phyloP scores from a whole-genome alignment of 2,329 filamentous ascomycete genomes.

The Penicillium sp. region DNA sequence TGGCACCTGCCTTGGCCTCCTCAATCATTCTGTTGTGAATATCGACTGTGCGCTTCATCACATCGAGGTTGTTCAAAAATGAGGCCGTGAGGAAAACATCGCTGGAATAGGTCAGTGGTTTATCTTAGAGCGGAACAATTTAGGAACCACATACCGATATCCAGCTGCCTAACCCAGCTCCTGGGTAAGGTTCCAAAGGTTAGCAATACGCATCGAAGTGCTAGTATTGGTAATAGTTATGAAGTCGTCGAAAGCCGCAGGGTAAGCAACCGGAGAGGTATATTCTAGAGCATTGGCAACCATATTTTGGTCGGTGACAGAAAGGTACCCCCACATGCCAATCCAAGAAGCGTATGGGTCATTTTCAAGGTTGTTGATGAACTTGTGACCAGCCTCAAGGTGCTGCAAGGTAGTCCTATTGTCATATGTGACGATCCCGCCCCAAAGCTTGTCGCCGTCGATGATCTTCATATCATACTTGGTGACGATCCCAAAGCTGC shows the following conservation, averaged over 20 bases:
- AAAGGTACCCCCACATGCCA: neutral
- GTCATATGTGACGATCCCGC: constrained; percentile 21
- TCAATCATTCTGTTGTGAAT: constrained; percentile 16
- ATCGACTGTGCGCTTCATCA: neutral
- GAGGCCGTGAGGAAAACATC: neutral
- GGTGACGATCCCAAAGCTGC: constrained; percentile 52
- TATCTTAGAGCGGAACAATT: no score
- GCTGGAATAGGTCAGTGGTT: neutral
- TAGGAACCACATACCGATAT: neutral
- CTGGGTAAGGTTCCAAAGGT: constrained; percentile 18
- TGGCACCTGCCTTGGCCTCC: constrained; percentile 13
- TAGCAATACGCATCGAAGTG: constrained; percentile 15
- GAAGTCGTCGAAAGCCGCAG: constrained; percentile 14
- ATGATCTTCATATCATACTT: constrained; percentile 26
- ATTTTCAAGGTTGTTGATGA: constrained; percentile 20
- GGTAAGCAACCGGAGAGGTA: constrained; percentile 16
- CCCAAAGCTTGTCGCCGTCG: constrained; percentile 22
- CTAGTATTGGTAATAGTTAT: constrained; percentile 17
- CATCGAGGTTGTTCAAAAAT: neutral
- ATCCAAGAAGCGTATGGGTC: constrained; percentile 23
- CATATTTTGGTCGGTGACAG: neutral
- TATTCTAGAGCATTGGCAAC: constrained; percentile 9
- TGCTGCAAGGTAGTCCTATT: constrained; percentile 19
- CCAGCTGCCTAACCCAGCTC: constrained; percentile 23
- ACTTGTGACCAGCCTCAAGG: constrained; percentile 20